These are phyloP conservation scores for Apophysomyces variabilis DNA, from an alignment of 371 early-diverging fungal genomes.

Conservation along the genomic window DNA sequence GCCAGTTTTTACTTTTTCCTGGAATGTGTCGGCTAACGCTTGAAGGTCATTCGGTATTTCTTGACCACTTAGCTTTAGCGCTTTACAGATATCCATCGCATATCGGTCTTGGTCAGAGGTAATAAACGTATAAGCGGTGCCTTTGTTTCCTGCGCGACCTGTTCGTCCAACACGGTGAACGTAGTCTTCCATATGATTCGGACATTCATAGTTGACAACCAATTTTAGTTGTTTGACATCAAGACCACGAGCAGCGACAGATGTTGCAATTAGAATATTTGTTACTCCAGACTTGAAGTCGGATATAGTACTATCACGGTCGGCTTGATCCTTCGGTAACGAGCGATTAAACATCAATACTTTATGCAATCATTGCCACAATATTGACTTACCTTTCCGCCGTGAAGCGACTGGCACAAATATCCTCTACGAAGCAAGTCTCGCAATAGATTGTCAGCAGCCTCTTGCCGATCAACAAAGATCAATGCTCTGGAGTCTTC, in stretches of 20 bases:
- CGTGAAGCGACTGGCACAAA: conserved; percentile 93
- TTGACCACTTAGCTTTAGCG: conserved; percentile 78
- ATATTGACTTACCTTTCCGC: conserved; percentile 75
- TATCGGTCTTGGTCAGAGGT: conserved; percentile 92
- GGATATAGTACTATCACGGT: conserved; percentile 91
- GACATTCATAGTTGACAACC: conserved; percentile 98
- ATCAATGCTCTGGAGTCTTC: conserved; percentile 76
- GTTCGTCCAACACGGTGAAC: conserved; percentile 99
- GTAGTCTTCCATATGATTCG: conserved; percentile 98
- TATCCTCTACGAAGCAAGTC: conserved; percentile 89
- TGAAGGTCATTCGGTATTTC: conserved; percentile 81
- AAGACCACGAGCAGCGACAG: conserved; percentile 99
- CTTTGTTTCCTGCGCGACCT: conserved; percentile 97
- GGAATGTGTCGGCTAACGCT: conserved; percentile 79
- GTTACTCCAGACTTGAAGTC: conserved; percentile 93
- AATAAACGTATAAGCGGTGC: conserved; percentile 96
- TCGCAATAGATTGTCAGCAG: conserved; percentile 88
- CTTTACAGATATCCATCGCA: conserved; percentile 93
- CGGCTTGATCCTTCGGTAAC: conserved; percentile 78
- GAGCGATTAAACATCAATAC: neutral
- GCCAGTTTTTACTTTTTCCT: conserved; percentile 89
- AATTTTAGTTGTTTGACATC: conserved; percentile 97
- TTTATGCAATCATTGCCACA: neutral
- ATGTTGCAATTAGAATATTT: conserved; percentile 96
- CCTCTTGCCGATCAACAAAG: conserved; percentile 96